Evolutionary conservation across 768 basidiomycete species (phyloP).

Genomic region (Kondoa malvinella): DNA sequence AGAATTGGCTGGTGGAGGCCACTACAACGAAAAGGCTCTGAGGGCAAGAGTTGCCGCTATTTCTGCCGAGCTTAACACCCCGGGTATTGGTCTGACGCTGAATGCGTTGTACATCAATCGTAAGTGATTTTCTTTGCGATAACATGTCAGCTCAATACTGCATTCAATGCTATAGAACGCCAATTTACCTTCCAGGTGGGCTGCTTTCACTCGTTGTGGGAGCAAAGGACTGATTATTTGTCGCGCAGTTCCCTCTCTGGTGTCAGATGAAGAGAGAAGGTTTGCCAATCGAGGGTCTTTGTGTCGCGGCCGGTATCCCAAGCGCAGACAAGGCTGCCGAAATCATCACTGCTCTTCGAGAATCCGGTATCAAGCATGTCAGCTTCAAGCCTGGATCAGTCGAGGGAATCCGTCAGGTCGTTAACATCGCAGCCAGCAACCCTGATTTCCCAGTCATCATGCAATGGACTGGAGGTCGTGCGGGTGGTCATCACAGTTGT

Average conservation of each 20-base stretch:
- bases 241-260: conserved; percentile 79
- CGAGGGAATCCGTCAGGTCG: conserved; percentile 90
- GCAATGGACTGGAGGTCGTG: conserved; percentile 98
- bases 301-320: conserved; percentile 93
- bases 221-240: not conserved
- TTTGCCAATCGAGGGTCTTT: conserved; percentile 93
- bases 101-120: conserved; percentile 47
- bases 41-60: conserved; percentile 87
- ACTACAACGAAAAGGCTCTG: conserved; percentile 79
- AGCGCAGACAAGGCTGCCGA: conserved; percentile 92
- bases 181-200: not conserved
- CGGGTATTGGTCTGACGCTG: conserved; percentile 79
- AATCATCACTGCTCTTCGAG: conserved; percentile 68
- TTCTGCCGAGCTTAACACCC: conserved; percentile 45
- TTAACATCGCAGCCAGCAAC: conserved; percentile 85
- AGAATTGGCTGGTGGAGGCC: conserved; percentile 93
- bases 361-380: conserved; percentile 82
- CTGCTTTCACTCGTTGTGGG: not conserved
- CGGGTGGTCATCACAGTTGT: conserved; percentile 93
- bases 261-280: conserved; percentile 93
- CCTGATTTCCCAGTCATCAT: conserved; percentile 92
- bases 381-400: conserved; percentile 97
- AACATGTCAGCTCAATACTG: not conserved
- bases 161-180: not conserved
- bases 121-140: not conserved